These are phyloP conservation scores for Glycine tomentella DNA, from an alignment of 306 rosid genomes.

Conservation along the genomic window DNA sequence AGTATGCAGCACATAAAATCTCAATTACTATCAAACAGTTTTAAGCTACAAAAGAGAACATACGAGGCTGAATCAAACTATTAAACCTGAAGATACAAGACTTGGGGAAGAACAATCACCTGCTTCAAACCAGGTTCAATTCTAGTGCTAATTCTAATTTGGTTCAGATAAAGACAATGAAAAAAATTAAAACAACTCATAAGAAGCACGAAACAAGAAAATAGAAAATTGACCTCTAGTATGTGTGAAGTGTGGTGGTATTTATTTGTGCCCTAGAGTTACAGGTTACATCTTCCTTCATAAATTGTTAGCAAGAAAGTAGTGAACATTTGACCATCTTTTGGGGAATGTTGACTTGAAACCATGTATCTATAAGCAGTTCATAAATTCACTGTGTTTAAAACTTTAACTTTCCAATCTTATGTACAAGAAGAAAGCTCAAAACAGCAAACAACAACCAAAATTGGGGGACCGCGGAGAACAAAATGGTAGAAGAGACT, in stretches of 20 bases:
- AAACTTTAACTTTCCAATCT: conserved; percentile 1
- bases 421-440: conserved; percentile 10
- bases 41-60: not conserved
- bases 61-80: conserved; percentile 29
- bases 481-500: not conserved
- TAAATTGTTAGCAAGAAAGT: conserved; percentile 6
- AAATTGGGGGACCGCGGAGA: not conserved
- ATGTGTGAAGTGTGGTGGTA: not conserved
- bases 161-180: conserved; percentile 20
- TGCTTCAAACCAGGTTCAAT: conserved; percentile 78
- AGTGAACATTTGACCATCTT: conserved; percentile 1
- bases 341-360: conserved; percentile 20
- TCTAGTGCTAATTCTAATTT: conserved; percentile 71
- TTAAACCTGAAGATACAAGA: conserved; percentile 71
- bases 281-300: conserved; percentile 23
- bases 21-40: conserved; percentile 29
- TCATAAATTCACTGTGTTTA: conserved; percentile 19
- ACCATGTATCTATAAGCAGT: conserved; percentile 20
- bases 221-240: not conserved
- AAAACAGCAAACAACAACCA: conserved; percentile 13
- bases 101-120: conserved; percentile 76
- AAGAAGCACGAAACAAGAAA: conserved; percentile 13
- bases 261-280: not conserved
- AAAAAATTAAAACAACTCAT: not conserved
- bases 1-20: not conserved